phyloP scores from a whole-genome alignment of 75 land plant genomes.

The Pinus albicaulis region DNA sequence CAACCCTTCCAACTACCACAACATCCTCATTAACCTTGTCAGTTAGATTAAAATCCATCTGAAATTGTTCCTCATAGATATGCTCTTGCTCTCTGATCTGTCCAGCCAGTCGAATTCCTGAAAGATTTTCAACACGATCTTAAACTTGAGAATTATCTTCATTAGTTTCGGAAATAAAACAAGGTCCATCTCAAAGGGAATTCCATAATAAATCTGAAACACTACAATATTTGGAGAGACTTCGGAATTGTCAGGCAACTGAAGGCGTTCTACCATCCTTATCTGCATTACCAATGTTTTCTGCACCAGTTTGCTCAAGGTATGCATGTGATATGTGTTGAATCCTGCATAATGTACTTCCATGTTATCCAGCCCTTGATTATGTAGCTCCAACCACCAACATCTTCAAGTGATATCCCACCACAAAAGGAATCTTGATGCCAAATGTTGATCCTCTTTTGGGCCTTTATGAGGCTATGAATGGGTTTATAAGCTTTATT shows the following conservation, averaged over 20 bases:
- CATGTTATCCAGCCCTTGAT: conserved; percentile 52
- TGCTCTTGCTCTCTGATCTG: too few species aligned
- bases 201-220: conserved; percentile 72
- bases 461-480: too few species aligned
- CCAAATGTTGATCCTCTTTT: too few species aligned
- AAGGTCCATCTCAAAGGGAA: conserved; percentile 68
- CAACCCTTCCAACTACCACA: conserved; percentile 86
- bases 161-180: conserved; percentile 71
- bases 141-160: conserved; percentile 25
- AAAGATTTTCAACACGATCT: conserved; percentile 59
- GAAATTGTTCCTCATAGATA: too few species aligned
- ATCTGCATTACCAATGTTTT: conserved; percentile 63
- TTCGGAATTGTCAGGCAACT: conserved; percentile 73
- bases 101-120: too few species aligned
- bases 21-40: too few species aligned
- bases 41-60: too few species aligned
- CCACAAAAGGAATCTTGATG: too few species aligned
- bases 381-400: too few species aligned
- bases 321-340: conserved; percentile 77
- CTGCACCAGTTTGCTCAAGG: conserved; percentile 81
- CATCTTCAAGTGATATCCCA: too few species aligned
- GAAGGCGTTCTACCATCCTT: conserved; percentile 39
- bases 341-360: conserved; percentile 73
- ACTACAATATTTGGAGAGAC: conserved; percentile 68
- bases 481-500: too few species aligned